phyloP scores from a whole-genome alignment of 2,329 filamentous ascomycete genomes.

The Fusarium subtropicale region DNA sequence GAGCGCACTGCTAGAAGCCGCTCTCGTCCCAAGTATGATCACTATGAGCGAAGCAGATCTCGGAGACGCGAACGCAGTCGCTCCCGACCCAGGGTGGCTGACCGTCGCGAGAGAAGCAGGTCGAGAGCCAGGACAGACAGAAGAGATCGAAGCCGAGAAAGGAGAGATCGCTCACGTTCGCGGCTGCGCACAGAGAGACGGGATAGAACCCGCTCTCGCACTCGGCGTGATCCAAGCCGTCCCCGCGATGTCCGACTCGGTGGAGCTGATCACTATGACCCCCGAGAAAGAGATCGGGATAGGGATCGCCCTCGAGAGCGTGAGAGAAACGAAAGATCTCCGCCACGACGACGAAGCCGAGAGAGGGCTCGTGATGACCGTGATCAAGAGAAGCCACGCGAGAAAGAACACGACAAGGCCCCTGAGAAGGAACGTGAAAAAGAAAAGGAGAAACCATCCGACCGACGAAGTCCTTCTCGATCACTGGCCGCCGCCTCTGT shows the following conservation, averaged over 20 bases:
- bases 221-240: constrained; percentile 48
- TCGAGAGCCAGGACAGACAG: constrained; percentile 44
- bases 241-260: constrained; percentile 45
- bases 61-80: constrained; percentile 54
- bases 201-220: constrained; percentile 51
- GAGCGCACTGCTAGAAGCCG: constrained; percentile 51
- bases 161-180: constrained; percentile 48
- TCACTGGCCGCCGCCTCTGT: constrained; percentile 54
- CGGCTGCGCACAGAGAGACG: constrained; percentile 46
- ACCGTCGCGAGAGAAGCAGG: constrained; percentile 52
- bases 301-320: constrained; percentile 40
- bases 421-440: constrained; percentile 34
- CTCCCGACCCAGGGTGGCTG: constrained; percentile 48
- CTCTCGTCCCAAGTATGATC: constrained; percentile 50
- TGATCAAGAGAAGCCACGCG: constrained; percentile 40
- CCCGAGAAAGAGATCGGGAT: constrained; percentile 50
- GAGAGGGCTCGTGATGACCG: constrained; percentile 44
- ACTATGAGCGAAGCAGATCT: constrained; percentile 53
- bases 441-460: constrained; percentile 43
- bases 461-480: constrained; percentile 60
- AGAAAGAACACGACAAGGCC: constrained; percentile 33
- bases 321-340: constrained; percentile 45
- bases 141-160: constrained; percentile 49
- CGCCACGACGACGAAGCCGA: constrained; percentile 45
- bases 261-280: constrained; percentile 50